Evolutionary conservation across 1,139 yeast species (phyloP).

Genomic region (Candida sp.): DNA sequence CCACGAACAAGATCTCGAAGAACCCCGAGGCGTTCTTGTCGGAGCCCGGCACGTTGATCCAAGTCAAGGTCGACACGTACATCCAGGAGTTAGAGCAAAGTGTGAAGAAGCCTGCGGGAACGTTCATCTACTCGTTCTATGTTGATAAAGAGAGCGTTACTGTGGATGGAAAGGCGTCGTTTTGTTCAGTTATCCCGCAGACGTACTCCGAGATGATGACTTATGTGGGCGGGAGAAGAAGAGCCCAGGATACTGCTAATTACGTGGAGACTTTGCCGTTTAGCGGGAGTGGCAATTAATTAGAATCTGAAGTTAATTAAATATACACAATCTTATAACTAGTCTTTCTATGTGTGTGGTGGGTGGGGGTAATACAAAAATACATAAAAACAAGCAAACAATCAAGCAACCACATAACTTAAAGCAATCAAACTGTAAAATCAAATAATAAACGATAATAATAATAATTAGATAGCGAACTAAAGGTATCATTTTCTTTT

Average conservation of each 20-base stretch:
- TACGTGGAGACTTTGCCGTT: slow-evolving; percentile 54
- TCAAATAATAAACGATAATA: background rate
- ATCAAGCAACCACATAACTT: background rate
- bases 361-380: background rate
- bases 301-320: background rate
- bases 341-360: too few relatives aligned
- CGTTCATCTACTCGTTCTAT: slow-evolving; percentile 87
- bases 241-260: slow-evolving; percentile 82
- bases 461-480: background rate
- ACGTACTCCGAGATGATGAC: slow-evolving; percentile 93
- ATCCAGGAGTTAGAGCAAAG: slow-evolving; percentile 71
- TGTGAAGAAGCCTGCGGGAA: slow-evolving; percentile 73
- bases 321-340: background rate
- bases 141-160: slow-evolving; percentile 56
- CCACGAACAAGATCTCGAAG: slow-evolving; percentile 56
- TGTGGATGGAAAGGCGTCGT: slow-evolving; percentile 44
- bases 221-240: slow-evolving; percentile 87
- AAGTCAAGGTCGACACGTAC: slow-evolving; percentile 84
- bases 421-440: background rate
- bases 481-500: background rate
- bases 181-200: slow-evolving; percentile 79
- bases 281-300: background rate
- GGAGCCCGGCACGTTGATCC: slow-evolving; percentile 86
- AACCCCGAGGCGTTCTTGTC: slow-evolving; percentile 65
- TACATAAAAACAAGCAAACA: background rate